These are phyloP conservation scores for Hypholoma sublateritium DNA, from an alignment of 768 basidiomycete species.

Conservation along the genomic window DNA sequence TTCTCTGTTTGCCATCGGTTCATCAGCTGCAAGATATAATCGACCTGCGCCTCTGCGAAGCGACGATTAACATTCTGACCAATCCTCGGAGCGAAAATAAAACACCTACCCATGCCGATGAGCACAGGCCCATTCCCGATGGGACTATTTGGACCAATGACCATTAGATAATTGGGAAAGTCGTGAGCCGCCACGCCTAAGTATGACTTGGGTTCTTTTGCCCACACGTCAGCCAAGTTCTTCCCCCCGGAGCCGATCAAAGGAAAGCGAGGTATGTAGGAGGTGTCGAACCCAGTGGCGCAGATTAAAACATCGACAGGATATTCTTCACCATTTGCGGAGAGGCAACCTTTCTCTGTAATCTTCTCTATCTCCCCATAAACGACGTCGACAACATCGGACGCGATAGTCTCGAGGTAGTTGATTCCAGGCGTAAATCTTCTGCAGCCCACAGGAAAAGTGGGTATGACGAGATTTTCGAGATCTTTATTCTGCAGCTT, in stretches of 20 bases:
- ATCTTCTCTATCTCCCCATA: conserved; percentile 28
- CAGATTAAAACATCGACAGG: conserved; percentile 34
- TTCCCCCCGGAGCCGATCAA: conserved; percentile 25
- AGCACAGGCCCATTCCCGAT: conserved; percentile 35
- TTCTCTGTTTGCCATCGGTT: conserved; percentile 36
- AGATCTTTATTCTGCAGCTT: conserved; percentile 42
- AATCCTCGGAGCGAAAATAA: background rate
- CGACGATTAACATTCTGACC: background rate
- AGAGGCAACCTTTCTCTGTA: conserved; percentile 29
- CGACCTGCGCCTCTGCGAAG: conserved; percentile 28
- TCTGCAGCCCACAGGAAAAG: conserved; percentile 32
- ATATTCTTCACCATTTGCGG: conserved; percentile 28
- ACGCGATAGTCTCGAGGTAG: conserved; percentile 32
- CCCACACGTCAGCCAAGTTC: conserved; percentile 31
- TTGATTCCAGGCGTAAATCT: conserved; percentile 34
- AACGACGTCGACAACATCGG: conserved; percentile 31
- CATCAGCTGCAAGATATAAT: conserved; percentile 33
- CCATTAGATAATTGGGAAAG: conserved; percentile 34
- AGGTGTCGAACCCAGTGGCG: conserved; percentile 37
- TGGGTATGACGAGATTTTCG: conserved; percentile 34
- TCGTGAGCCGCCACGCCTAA: conserved; percentile 29
- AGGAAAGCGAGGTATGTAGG: conserved; percentile 31
- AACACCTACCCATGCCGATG: conserved; percentile 24
- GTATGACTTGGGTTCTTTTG: conserved; percentile 28
- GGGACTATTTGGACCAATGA: conserved; percentile 33